Conservation (phyloP, 441 rosid genomes). For the Pelargonium myrrhifolium region DNA sequence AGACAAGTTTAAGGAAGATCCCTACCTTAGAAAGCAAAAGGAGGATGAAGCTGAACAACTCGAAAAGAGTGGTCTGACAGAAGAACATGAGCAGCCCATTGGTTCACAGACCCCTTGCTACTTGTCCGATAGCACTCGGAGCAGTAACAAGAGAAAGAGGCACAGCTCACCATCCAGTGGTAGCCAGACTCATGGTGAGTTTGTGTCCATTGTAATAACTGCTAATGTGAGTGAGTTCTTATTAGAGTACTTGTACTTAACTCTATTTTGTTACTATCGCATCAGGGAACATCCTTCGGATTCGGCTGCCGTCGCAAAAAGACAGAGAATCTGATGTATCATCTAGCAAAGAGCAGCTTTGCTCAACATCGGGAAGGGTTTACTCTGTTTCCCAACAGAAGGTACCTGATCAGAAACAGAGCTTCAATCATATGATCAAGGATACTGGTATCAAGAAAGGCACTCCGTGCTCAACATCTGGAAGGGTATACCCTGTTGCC, state of each 20-base stretch:
- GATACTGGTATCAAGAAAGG: background rate
- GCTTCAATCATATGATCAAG: background rate
- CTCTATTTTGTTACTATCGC: background rate
- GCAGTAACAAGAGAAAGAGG: constrained; percentile 40
- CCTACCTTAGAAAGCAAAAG: background rate
- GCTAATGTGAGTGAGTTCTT: background rate
- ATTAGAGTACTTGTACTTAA: constrained; percentile 1
- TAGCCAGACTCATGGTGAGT: constrained; percentile 34
- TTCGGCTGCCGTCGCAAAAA: constrained; percentile 37
- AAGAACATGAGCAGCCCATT: constrained; percentile 50
- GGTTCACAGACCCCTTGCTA: constrained; percentile 22
- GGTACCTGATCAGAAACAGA: background rate
- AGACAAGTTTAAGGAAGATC: constrained; percentile 1
- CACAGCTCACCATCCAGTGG: constrained; percentile 21
- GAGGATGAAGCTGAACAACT: constrained; percentile 35
- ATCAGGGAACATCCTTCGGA: constrained; percentile 40
- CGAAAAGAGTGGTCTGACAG: constrained; percentile 55
- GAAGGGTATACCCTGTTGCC: background rate
- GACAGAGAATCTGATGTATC: constrained; percentile 11
- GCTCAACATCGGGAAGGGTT: constrained; percentile 17
- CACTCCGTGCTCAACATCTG: constrained; percentile 16
- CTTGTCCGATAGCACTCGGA: constrained; percentile 44
- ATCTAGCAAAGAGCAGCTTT: background rate
- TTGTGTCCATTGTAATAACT: background rate
- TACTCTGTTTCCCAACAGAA: background rate